Base-by-base conservation (phyloP, 2,329 filamentous ascomycete genomes). In the Colletotrichum plurivorum region DNA sequence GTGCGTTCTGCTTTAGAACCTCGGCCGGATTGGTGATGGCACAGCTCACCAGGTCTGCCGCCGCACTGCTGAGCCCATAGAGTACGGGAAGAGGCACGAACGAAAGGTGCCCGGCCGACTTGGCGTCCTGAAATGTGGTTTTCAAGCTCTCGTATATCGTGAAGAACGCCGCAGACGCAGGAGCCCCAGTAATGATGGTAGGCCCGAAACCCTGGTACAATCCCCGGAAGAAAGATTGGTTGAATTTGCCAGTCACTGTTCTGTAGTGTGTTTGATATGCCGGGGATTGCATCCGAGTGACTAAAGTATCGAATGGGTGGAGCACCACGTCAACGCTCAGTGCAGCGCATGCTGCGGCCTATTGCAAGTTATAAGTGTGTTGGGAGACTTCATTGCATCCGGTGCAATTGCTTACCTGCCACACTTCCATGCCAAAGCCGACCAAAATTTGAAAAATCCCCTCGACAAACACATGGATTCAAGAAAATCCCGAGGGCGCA, bases 191-290 rank as follows among this genome's bases (percentile, higher is more conserved):
- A 15, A 73, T 25, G 15, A 73, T 48, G 1, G 72, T 73, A 6
- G 72, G 71, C 8, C 72, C 72, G 36, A 73, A 73, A 22, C 72
- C 72, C 60, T 73, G 72, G 18, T 73, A 73, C 12, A 73, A 54
- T 27, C 72, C 72, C 3, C 22, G 56, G 36, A 73, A 72, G 12
- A 73, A 67, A 10, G 49, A 53, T 16, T 57, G 66, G 22, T 62
- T 59, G 15, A 73, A 55, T 0, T 55, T 52, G 41, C 72, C 71
- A 12, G 63, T 65, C 31, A 27, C 39, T 41, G 59, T 59, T 25
- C 53, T 71, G 48, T 73, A 73, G 8, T 63, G 66, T 15, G 72
- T 67, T 9, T 5, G 54, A 61, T 73, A 73, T 16, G 20, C 18
- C 2, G 67, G 66, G 12, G 72, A 73, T 36, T 73, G 72, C 13